Conservation (phyloP, 352 stramenopile genomes). For the Globisporangium parvum region DNA sequence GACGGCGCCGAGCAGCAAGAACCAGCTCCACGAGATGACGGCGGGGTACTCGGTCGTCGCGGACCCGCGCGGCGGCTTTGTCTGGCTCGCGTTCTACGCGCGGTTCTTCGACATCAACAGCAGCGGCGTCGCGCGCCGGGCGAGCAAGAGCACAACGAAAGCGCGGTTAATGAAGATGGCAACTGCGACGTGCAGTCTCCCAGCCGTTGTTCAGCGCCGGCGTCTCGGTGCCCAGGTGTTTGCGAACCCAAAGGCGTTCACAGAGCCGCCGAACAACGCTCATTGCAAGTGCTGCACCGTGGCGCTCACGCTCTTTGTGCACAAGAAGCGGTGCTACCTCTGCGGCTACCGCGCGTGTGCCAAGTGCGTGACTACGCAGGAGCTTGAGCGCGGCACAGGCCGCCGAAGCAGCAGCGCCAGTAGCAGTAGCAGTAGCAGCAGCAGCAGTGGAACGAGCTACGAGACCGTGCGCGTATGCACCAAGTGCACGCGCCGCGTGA, state of each 20-base stretch:
- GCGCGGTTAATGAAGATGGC: slow-evolving; percentile 22
- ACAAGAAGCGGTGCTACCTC: slow-evolving; percentile 37
- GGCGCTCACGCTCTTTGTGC: slow-evolving; percentile 21
- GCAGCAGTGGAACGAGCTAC: neutral
- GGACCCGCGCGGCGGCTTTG: slow-evolving; percentile 8
- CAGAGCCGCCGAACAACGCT: slow-evolving; percentile 20
- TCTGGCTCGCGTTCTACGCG: slow-evolving; percentile 30
- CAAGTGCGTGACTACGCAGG: slow-evolving; percentile 30
- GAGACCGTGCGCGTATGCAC: slow-evolving; percentile 35
- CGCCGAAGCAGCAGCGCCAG: slow-evolving; percentile 11
- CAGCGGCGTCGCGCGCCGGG: neutral
- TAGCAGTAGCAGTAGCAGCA: neutral
- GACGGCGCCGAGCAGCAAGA: neutral
- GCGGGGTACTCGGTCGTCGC: slow-evolving; percentile 19
- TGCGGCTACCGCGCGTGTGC: slow-evolving; percentile 47
- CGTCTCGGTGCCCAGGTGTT: slow-evolving; percentile 40
- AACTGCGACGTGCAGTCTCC: slow-evolving; percentile 18
- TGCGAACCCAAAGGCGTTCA: slow-evolving; percentile 11
- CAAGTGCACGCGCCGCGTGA: slow-evolving; percentile 45
- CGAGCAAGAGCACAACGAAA: slow-evolving; percentile 19
- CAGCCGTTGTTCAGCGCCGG: slow-evolving; percentile 32
- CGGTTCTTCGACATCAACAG: slow-evolving; percentile 13
- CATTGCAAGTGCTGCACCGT: slow-evolving; percentile 36
- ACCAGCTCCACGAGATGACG: slow-evolving; percentile 18
- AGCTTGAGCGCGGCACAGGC: slow-evolving; percentile 24